Percentiles rank a stretch among this genome's conserved stretches.
Conservation (phyloP, 441 rosid species). For the Pelargonium fulgidum region DNA sequence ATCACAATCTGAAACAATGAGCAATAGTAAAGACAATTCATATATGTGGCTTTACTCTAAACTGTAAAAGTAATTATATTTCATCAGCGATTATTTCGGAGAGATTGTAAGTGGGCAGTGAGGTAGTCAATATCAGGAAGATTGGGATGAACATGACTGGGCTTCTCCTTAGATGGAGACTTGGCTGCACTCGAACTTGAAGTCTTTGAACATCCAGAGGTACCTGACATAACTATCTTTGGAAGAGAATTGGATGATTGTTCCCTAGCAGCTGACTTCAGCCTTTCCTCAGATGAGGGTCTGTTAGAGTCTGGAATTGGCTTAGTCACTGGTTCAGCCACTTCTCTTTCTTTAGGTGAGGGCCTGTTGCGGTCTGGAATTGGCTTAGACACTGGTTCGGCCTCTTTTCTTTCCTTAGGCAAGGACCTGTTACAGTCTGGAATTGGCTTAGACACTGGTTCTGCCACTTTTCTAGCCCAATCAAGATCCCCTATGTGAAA, state of each 20-base stretch:
- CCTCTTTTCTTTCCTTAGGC: no score
- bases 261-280: slow-evolving; percentile 26
- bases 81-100: not conserved
- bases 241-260: slow-evolving; percentile 22
- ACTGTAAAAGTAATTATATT: not conserved
- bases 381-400: no score
- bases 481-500: slow-evolving; percentile 22
- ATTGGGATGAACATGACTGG: slow-evolving; percentile 4
- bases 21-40: no score
- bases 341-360: no score
- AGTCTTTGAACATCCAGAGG: not conserved
- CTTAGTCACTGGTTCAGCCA: no score
- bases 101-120: slow-evolving; percentile 6
- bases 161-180: not conserved
- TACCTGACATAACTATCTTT: slow-evolving; percentile 20
- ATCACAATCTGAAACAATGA: no score
- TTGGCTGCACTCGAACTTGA: not conserved
- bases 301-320: slow-evolving; percentile 15
- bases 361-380: no score
- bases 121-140: not conserved
- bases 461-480: slow-evolving; percentile 24
- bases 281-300: slow-evolving; percentile 18
- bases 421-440: no score
- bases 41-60: not conserved
- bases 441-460: slow-evolving; percentile 11